Percentiles rank a stretch among this genome's conserved stretches.
These are phyloP conservation scores for Lactarius hatsudake DNA, from an alignment of 768 basidiomycete species.

Conservation along the genomic window DNA sequence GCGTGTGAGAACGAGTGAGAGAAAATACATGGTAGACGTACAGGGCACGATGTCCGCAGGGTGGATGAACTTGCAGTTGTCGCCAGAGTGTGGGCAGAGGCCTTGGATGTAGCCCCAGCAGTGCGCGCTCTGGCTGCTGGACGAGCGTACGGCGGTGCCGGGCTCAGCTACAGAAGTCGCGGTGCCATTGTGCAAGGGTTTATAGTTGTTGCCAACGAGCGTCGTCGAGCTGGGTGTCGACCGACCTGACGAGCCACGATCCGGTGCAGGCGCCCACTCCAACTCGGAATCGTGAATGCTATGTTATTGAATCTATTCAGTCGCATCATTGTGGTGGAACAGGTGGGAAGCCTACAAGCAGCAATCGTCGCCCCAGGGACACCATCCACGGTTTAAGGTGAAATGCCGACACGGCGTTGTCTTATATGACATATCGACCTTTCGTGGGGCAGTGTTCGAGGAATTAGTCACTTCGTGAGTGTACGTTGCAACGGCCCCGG, in stretches of 20 bases:
- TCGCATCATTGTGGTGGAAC: neutral
- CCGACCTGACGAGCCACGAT: constrained; percentile 12
- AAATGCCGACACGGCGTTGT: constrained; percentile 18
- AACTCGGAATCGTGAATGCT: constrained; percentile 20
- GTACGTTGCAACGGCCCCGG: neutral
- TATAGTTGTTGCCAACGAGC: neutral
- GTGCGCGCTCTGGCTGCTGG: constrained; percentile 15
- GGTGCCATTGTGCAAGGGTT: neutral
- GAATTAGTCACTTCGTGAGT: neutral
- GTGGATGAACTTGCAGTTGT: constrained; percentile 8
- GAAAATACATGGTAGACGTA: neutral
- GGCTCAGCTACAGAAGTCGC: neutral
- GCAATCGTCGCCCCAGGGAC: constrained; percentile 19
- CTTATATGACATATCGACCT: constrained; percentile 14
- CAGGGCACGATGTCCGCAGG: constrained; percentile 1
- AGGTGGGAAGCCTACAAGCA: constrained; percentile 9
- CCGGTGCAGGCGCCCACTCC: constrained; percentile 2
- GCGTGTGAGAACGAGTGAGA: neutral
- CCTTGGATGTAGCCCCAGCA: constrained; percentile 21
- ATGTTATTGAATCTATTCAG: neutral
- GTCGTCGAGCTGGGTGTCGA: constrained; percentile 17
- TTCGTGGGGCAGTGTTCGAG: constrained; percentile 3
- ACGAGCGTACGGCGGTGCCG: neutral
- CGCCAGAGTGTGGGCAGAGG: constrained; percentile 5
- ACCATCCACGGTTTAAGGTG: constrained; percentile 17